Evolutionary conservation across 352 stramenopile genomes (phyloP).

Genomic region (Phytopythium boreale): DNA sequence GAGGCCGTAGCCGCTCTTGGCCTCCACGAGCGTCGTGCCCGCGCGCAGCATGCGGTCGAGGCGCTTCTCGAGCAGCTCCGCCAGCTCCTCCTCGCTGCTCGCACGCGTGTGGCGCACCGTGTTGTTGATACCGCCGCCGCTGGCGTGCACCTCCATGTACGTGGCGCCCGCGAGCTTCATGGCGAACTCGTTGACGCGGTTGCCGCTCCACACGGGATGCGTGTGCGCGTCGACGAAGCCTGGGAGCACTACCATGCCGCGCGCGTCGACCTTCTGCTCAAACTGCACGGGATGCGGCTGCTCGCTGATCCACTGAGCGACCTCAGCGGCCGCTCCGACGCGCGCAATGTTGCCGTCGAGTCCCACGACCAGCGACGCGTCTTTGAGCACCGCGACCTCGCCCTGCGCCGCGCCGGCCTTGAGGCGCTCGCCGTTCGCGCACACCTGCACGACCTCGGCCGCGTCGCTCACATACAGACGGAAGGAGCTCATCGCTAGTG

Average conservation of each 20-base stretch:
- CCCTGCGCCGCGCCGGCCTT: constrained; percentile 64
- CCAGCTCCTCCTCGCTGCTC: constrained; percentile 64
- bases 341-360: constrained; percentile 52
- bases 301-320: constrained; percentile 47
- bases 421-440: constrained; percentile 50
- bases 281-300: constrained; percentile 68
- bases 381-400: constrained; percentile 55
- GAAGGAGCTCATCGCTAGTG: constrained; percentile 58
- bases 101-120: constrained; percentile 69
- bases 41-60: constrained; percentile 73
- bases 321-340: constrained; percentile 52
- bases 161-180: constrained; percentile 85
- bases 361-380: constrained; percentile 58
- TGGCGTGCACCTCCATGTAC: constrained; percentile 84
- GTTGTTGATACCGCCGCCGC: constrained; percentile 75
- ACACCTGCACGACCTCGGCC: constrained; percentile 73
- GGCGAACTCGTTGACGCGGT: constrained; percentile 82
- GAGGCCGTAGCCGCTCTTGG: constrained; percentile 84
- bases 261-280: constrained; percentile 67
- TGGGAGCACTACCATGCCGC: constrained; percentile 64
- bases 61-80: constrained; percentile 38
- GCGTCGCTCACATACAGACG: constrained; percentile 64
- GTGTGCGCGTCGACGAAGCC: constrained; percentile 84
- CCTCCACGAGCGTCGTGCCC: constrained; percentile 76
- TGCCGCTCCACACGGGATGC: constrained; percentile 82